phyloP scores from a whole-genome alignment of 768 basidiomycete species.

The Agrocybe pediades region DNA sequence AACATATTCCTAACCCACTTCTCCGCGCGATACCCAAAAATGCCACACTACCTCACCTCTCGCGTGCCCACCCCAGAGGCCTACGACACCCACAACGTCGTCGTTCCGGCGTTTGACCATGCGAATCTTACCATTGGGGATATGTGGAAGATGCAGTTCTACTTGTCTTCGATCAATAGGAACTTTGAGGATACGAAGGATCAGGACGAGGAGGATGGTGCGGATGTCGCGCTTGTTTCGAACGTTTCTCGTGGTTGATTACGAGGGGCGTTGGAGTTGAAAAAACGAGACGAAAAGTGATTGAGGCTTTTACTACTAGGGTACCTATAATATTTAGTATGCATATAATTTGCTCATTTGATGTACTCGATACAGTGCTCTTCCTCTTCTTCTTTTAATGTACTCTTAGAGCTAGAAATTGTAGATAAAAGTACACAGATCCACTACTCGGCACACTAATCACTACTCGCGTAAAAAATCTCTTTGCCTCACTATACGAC shows the following conservation, averaged over 20 bases:
- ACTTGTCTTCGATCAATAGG: slow-evolving; percentile 70
- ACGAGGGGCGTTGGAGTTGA: not conserved
- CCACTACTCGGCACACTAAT: no score
- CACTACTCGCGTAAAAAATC: no score
- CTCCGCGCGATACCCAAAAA: slow-evolving; percentile 89
- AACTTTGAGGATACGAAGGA: slow-evolving; percentile 61
- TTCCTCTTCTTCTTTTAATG: no score
- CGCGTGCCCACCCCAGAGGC: slow-evolving; percentile 9
- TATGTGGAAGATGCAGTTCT: slow-evolving; percentile 86
- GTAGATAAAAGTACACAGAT: no score
- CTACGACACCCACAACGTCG: slow-evolving; percentile 36
- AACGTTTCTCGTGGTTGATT: slow-evolving; percentile 9
- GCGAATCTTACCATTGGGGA: slow-evolving; percentile 69
- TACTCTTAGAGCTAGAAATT: no score
- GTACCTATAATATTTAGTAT: slow-evolving; percentile 3
- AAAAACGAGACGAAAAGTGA: no score
- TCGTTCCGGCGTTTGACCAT: slow-evolving; percentile 85
- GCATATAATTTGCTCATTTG: not conserved
- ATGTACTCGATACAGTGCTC: no score
- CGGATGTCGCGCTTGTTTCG: not conserved
- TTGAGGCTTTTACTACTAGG: slow-evolving; percentile 5
- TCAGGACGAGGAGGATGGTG: slow-evolving; percentile 33
- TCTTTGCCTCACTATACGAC: no score
- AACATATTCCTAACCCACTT: slow-evolving; percentile 94
- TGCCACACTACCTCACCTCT: slow-evolving; percentile 57